Base-by-base conservation (phyloP, 2,329 filamentous ascomycete genomes). In the Bipolaris bicolor region DNA sequence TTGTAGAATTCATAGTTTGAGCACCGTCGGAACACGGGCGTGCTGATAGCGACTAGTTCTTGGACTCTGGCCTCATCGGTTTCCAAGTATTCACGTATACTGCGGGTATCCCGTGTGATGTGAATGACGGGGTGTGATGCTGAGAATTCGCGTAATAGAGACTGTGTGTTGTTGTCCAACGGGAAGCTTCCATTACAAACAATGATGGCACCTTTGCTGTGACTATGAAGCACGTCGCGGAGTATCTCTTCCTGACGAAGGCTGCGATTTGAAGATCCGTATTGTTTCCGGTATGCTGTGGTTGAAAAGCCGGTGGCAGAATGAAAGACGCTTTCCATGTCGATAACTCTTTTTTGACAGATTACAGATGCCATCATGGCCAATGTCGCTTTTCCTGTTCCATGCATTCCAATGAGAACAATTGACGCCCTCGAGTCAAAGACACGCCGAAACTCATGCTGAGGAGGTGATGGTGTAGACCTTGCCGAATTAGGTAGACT, bases 1-100 rank as follows among this genome's bases (percentile, higher is more conserved):
- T 92, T 92, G 79, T 88, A 91, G 72, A 91, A 92, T 68, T 92
- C 89, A 60, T 89, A 84, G 65, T 90, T 91, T 5, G 87, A 88
- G 68, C 87, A 90, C 2, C 81, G 81, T 48, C 88, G 81, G 65
- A 90, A 88, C 11, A 89, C 82, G 2, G 81, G 78, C 16, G 80
- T 82, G 64, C 83, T 85, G 10, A 83, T 80, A 26, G 82, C 80
- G 29, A 90, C 76, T 1, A 90, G 77, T 48, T 84, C 84, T 37
- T 81, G 78, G 1, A 88, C 80, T 64, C 84, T 87, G 31, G 81
- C 78, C 40, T 82, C 77, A 46, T 87, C 81, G 15, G 77, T 70
- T 51, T 74, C 69, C 41, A 91, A 78, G 63, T 90, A 86, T 1
- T 82, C 77, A 58, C 86, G 84, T 43, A 92, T 87, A 47, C 86